These are phyloP conservation scores for Wickerhamiella allomyrinae DNA, from an alignment of 805 yeast species.

Conservation along the genomic window DNA sequence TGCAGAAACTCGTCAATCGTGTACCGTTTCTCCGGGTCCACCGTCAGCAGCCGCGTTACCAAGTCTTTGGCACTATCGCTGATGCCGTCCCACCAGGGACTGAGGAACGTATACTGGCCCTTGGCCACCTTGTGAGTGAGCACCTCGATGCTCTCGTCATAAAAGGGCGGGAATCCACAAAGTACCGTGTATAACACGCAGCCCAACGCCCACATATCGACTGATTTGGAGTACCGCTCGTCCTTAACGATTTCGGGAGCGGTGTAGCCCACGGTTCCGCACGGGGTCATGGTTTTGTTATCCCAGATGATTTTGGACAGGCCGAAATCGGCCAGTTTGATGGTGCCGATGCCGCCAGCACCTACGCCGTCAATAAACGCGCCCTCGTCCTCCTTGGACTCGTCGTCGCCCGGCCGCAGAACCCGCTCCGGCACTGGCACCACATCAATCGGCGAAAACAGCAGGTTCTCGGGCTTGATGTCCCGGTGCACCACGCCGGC, in stretches of 20 bases:
- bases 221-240: conserved; percentile 81
- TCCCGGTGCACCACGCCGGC: conserved; percentile 66
- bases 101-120: conserved; percentile 60
- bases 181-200: conserved; percentile 85
- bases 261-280: conserved; percentile 97
- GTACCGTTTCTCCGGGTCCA: conserved; percentile 53
- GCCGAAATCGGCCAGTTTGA: conserved; percentile 92
- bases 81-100: conserved; percentile 87
- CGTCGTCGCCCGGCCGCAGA: conserved; percentile 29
- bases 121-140: conserved; percentile 67
- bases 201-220: conserved; percentile 98
- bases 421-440: conserved; percentile 25
- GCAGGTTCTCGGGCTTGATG: conserved; percentile 66
- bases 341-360: conserved; percentile 81
- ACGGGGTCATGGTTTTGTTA: conserved; percentile 85
- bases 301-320: conserved; percentile 82
- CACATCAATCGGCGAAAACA: conserved; percentile 43
- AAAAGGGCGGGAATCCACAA: conserved; percentile 97
- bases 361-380: conserved; percentile 66
- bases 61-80: conserved; percentile 53
- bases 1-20: conserved; percentile 55
- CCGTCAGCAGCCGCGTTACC: conserved; percentile 52
- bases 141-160: conserved; percentile 63
- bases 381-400: conserved; percentile 68
- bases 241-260: conserved; percentile 97